Evolutionary conservation across 202 grass and related monocot species (phyloP).

Genomic region (Schoenoplectus triqueter): DNA sequence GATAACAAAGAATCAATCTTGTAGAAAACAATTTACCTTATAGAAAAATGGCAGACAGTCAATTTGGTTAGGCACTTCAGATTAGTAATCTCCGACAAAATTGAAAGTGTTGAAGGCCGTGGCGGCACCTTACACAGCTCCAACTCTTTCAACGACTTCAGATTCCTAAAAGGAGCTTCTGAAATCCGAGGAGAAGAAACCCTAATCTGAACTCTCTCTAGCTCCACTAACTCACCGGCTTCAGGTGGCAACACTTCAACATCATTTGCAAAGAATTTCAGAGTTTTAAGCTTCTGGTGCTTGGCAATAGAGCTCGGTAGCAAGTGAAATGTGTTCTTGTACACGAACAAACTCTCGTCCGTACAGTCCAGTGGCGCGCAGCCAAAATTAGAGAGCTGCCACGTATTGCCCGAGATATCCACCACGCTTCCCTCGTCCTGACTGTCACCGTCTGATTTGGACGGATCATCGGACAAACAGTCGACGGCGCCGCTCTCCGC

Average conservation of each 20-base stretch:
- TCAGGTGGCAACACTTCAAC: constrained; percentile 86
- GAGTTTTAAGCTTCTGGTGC: constrained; percentile 56
- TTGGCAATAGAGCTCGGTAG: constrained; percentile 64
- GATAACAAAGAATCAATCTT: constrained; percentile 16
- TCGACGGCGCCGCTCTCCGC: constrained; percentile 26
- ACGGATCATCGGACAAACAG: constrained; percentile 27
- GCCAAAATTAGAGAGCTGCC: constrained; percentile 75
- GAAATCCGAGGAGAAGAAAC: constrained; percentile 76
- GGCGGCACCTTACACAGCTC: constrained; percentile 79
- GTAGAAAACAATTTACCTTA: constrained; percentile 44
- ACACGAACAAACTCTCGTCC: constrained; percentile 67
- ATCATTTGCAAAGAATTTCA: constrained; percentile 96
- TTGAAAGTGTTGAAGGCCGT: constrained; percentile 62
- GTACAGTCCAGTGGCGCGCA: constrained; percentile 34
- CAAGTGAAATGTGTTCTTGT: constrained; percentile 76
- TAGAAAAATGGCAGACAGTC: constrained; percentile 83
- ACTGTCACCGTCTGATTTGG: constrained; percentile 41
- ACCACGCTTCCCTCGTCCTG: constrained; percentile 40
- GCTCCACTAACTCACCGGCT: constrained; percentile 59
- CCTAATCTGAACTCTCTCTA: constrained; percentile 83
- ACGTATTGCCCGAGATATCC: constrained; percentile 73
- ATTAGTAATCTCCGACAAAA: constrained; percentile 67
- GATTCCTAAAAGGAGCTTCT: constrained; percentile 55
- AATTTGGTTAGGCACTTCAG: constrained; percentile 84
- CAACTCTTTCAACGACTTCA: constrained; percentile 77